phyloP scores from a whole-genome alignment of 1,284 basidiomycete genomes.

The Hymenochaete sp. region DNA sequence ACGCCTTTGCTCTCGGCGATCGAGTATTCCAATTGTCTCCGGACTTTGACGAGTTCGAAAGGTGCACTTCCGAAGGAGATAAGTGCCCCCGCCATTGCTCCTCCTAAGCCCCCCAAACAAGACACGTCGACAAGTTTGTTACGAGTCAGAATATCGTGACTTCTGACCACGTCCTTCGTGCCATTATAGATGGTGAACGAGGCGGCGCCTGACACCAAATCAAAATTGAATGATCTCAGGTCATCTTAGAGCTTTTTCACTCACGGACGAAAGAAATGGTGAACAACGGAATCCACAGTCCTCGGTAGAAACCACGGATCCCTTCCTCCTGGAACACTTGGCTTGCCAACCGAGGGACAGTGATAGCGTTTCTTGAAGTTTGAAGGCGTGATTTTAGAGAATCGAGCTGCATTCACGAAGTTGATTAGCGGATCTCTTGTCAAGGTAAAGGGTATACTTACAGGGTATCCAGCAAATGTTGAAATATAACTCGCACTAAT shows the following conservation, averaged over 20 bases:
- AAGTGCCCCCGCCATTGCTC: conserved; percentile 74
- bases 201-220: conserved; percentile 51
- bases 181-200: conserved; percentile 92
- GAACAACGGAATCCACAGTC: conserved; percentile 86
- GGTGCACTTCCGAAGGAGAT: conserved; percentile 84
- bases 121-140: conserved; percentile 62
- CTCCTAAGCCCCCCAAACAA: conserved; percentile 66
- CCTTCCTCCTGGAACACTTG: conserved; percentile 88
- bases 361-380: conserved; percentile 69
- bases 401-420: conserved; percentile 48
- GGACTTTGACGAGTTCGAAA: conserved; percentile 93
- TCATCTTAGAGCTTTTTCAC: conserved; percentile 27
- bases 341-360: conserved; percentile 63
- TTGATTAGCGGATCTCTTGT: background rate
- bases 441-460: conserved; percentile 29
- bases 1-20: conserved; percentile 77
- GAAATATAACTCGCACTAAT: conserved; percentile 77
- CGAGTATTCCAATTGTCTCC: conserved; percentile 88
- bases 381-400: conserved; percentile 88
- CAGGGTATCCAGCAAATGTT: conserved; percentile 76
- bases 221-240: conserved; percentile 15
- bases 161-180: conserved; percentile 76
- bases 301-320: conserved; percentile 84
- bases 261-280: conserved; percentile 94
- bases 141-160: conserved; percentile 48